These are phyloP conservation scores for Penicillium rolfsii DNA, from an alignment of 2,329 filamentous ascomycete genomes.

Conservation along the genomic window DNA sequence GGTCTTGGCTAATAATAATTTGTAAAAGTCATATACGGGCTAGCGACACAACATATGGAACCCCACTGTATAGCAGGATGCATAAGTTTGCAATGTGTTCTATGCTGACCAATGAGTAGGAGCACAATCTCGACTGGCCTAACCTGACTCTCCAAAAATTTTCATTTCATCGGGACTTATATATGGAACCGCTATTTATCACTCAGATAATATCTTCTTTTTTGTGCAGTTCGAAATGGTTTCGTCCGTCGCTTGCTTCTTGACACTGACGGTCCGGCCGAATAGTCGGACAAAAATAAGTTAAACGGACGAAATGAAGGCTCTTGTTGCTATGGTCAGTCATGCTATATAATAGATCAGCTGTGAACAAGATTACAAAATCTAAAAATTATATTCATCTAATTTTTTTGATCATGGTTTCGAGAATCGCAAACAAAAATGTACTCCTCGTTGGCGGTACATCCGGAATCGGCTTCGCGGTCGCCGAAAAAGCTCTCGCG, in stretches of 20 bases:
- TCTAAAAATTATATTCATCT: neutral
- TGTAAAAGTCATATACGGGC: neutral
- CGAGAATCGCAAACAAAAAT: constrained; percentile 28
- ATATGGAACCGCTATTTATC: neutral
- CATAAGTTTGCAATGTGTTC: neutral
- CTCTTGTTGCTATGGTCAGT: neutral
- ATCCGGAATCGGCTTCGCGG: constrained; percentile 64
- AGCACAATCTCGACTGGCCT: neutral
- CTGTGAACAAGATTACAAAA: neutral
- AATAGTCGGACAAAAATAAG: neutral
- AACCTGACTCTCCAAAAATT: neutral
- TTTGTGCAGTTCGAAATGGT: neutral
- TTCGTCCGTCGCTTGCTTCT: neutral
- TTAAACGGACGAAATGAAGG: neutral
- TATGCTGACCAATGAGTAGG: neutral
- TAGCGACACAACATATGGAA: too few relatives aligned
- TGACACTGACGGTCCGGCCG: neutral
- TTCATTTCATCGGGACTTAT: neutral
- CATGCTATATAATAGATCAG: neutral
- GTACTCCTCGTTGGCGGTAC: constrained; percentile 66
- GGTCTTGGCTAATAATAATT: neutral
- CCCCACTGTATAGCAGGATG: neutral
- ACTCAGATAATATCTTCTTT: neutral
- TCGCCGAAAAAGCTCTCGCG: constrained; percentile 62
- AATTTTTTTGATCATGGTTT: neutral